Evolutionary conservation across 106 monocot species (phyloP).

Genomic region (Allium cepa): DNA sequence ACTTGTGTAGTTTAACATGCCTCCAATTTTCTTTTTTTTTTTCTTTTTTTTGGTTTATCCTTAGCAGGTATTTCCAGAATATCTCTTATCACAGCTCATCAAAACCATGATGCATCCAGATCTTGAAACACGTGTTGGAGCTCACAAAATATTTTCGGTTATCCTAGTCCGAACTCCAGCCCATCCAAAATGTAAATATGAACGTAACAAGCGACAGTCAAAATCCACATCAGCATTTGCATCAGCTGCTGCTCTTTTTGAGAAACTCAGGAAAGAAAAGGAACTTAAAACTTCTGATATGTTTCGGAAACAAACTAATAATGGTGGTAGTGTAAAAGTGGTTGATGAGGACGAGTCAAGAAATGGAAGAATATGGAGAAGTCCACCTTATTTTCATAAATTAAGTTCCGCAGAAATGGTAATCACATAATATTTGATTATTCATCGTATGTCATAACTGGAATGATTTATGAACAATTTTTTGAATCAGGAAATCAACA

Average conservation of each 20-base stretch:
- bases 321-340: slow-evolving; percentile 26
- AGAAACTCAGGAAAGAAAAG: slow-evolving; percentile 83
- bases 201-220: slow-evolving; percentile 54
- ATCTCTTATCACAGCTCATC: slow-evolving; percentile 68
- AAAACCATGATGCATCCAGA: slow-evolving; percentile 94
- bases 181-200: slow-evolving; percentile 47
- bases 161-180: slow-evolving; percentile 47
- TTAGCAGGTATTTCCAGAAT: slow-evolving; percentile 77
- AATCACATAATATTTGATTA: too few species aligned
- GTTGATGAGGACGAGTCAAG: slow-evolving; percentile 39
- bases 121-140: slow-evolving; percentile 74
- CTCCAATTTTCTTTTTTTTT: not conserved
- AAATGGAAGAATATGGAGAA: slow-evolving; percentile 34
- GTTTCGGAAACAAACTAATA: slow-evolving; percentile 16
- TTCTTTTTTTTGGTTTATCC: not conserved
- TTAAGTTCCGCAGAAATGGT: slow-evolving; percentile 19
- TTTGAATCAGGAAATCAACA: slow-evolving; percentile 44
- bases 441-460: not conserved
- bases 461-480: not conserved
- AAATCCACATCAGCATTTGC: slow-evolving; percentile 79
- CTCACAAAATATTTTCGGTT: slow-evolving; percentile 74
- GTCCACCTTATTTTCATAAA: slow-evolving; percentile 56
- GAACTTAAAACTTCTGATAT: slow-evolving; percentile 42
- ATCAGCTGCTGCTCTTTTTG: slow-evolving; percentile 81
- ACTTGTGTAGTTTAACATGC: too few species aligned